Conservation (phyloP, 2,329 filamentous ascomycete species). For the Colletotrichum sp. region DNA sequence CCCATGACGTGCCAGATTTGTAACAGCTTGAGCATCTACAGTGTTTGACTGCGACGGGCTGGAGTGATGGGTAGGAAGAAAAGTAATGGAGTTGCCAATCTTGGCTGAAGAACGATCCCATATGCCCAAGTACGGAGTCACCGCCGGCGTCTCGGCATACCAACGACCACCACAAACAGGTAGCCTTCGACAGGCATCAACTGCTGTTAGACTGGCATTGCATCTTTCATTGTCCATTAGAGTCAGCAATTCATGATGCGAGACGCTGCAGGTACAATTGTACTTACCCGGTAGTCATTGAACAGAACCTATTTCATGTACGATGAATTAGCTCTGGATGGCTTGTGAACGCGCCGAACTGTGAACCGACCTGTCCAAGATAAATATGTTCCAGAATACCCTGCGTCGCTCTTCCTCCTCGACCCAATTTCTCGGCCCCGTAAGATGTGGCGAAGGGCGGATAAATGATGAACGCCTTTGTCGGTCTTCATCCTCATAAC, state of each 20-base stretch:
- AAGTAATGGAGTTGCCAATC: slow-evolving; percentile 41
- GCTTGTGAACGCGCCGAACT: background rate
- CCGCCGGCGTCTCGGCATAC: slow-evolving; percentile 34
- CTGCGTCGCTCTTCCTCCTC: slow-evolving; percentile 32
- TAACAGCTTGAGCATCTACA: background rate
- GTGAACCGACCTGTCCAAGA: slow-evolving; percentile 33
- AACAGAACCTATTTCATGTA: background rate
- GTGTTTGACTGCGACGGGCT: slow-evolving; percentile 17
- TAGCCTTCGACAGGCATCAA: too few species aligned
- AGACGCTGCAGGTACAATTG: background rate
- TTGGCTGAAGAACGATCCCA: slow-evolving; percentile 31
- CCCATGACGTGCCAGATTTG: background rate
- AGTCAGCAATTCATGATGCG: slow-evolving; percentile 22
- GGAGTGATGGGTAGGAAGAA: slow-evolving; percentile 30
- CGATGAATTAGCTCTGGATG: background rate
- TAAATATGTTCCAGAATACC: slow-evolving; percentile 35
- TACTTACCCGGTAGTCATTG: background rate
- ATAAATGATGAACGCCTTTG: too few species aligned
- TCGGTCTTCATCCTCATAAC: too few species aligned
- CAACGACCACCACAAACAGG: slow-evolving; percentile 29
- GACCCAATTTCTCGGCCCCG: slow-evolving; percentile 29
- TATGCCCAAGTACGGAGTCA: slow-evolving; percentile 48
- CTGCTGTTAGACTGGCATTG: too few species aligned
- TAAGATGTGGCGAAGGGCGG: background rate
- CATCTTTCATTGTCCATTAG: too few species aligned